phyloP scores from a whole-genome alignment of 2,329 filamentous ascomycete species.

The Venturia carpophila region DNA sequence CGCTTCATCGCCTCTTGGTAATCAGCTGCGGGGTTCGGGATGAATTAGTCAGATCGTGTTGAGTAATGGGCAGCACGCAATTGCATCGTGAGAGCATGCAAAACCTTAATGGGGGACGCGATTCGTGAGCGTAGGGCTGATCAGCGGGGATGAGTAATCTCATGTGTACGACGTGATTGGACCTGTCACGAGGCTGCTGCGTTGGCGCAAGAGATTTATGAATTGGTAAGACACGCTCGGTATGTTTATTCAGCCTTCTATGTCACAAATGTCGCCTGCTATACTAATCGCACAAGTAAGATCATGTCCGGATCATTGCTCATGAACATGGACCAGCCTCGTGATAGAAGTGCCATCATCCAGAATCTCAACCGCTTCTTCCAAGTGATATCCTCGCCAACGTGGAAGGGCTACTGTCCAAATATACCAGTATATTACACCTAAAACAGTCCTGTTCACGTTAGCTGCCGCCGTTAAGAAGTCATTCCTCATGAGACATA shows the following conservation, averaged over 20 bases:
- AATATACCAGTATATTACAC: constrained; percentile 59
- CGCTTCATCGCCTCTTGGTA: neutral
- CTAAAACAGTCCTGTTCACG: constrained; percentile 45
- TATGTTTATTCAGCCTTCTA: neutral
- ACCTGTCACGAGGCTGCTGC: neutral
- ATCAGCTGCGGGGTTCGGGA: constrained; percentile 4
- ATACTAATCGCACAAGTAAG: neutral
- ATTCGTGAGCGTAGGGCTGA: neutral
- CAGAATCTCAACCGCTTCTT: constrained; percentile 53
- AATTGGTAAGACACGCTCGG: neutral
- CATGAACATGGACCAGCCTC: constrained; percentile 36
- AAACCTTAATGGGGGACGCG: neutral
- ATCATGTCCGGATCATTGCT: neutral
- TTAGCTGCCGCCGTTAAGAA: constrained; percentile 6
- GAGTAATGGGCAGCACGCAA: constrained; percentile 8
- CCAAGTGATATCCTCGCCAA: constrained; percentile 51
- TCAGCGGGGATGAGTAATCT: neutral
- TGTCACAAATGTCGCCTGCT: neutral
- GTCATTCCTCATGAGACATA: constrained; percentile 32
- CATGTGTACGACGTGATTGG: neutral
- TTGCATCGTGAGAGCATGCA: constrained; percentile 3
- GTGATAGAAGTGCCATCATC: constrained; percentile 62
- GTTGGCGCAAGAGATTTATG: neutral
- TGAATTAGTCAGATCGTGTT: neutral
- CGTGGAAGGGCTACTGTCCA: constrained; percentile 56